Percentiles rank a stretch among this genome's conserved stretches.
phyloP scores from a whole-genome alignment of 352 stramenopile genomes.

The Phytopythium litorale region DNA sequence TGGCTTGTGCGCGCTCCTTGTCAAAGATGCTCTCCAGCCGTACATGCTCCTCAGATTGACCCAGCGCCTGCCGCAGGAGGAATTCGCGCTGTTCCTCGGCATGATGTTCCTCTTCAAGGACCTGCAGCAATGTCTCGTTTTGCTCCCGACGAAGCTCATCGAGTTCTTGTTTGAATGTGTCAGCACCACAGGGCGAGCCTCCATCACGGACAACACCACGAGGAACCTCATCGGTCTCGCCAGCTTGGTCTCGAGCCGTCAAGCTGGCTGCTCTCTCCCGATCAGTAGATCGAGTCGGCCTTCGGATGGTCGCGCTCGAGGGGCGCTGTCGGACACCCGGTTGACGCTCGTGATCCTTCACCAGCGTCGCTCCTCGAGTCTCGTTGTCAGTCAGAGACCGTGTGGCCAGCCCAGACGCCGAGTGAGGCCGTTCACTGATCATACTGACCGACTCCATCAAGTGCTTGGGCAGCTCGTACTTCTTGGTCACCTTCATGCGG shows the following conservation, averaged over 20 bases:
- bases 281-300: background rate
- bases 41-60: constrained; percentile 27
- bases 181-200: constrained; percentile 10
- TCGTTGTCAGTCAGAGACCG: constrained; percentile 22
- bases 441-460: constrained; percentile 24
- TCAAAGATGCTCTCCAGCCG: constrained; percentile 72
- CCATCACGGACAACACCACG: constrained; percentile 8
- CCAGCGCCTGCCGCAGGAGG: constrained; percentile 37
- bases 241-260: background rate
- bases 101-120: constrained; percentile 78
- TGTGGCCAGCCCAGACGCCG: constrained; percentile 28
- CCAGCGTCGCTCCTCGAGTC: background rate
- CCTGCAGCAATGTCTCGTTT: constrained; percentile 64
- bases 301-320: constrained; percentile 11
- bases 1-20: constrained; percentile 61
- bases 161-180: constrained; percentile 26
- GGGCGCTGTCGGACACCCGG: constrained; percentile 20
- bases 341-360: background rate
- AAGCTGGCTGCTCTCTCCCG: background rate
- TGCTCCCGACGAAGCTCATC: constrained; percentile 55
- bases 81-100: constrained; percentile 78
- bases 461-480: constrained; percentile 57
- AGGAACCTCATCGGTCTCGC: constrained; percentile 7
- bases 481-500: constrained; percentile 83
- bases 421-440: constrained; percentile 25